Evolutionary conservation across 1,284 basidiomycete genomes (phyloP), one percentile per base, ranked within the genome.

Genomic region (Rhodotorula sp.): DNA sequence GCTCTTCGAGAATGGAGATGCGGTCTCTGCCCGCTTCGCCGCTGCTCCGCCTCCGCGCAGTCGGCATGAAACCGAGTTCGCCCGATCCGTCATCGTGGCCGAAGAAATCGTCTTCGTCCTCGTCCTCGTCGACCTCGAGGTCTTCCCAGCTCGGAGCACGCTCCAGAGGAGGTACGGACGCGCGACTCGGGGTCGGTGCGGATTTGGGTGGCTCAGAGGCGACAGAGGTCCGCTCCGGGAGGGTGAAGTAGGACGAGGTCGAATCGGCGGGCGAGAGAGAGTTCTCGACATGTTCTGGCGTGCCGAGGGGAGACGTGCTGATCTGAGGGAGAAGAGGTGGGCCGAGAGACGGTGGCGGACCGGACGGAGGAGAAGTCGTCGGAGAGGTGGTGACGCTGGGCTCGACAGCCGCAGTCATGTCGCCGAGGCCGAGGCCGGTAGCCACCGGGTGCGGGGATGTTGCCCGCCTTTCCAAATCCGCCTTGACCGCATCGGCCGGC

Each of bases 251-350:
- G 23, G 56, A 58, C 43, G 60, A 51, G 1, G 26, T 43, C 31
- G 31, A 18, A 2, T 49, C 57, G 48, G 39, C 57, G 18, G 68
- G 67, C 1, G 61, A 62, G 49, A 62, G 10, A 10, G 68, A 58
- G 47, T 49, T 26, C 61, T 69, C 68, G 68, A 69, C 59, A 39
- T 65, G 68, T 34, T 62, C 61, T 6, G 64, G 64, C 23, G 58
- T 62, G 16, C 68, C 68, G 16, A 62, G 23, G 3, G 68, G 63
- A 7, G 68, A 65, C 14, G 29, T 20, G 57, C 16, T 26, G 10
- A 26, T 10, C 7, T 21, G 48, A 31, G 60, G 47, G 1, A 18
- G 49, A 58, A n/a, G 31, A 7, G 29, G 58, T 16, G 43, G n/a
- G 23, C 46, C 20, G 58, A 39, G 15, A 26, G 26, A 29, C 1